phyloP scores from a whole-genome alignment of 345 rosid species.

The Sonneratia caseolaris region DNA sequence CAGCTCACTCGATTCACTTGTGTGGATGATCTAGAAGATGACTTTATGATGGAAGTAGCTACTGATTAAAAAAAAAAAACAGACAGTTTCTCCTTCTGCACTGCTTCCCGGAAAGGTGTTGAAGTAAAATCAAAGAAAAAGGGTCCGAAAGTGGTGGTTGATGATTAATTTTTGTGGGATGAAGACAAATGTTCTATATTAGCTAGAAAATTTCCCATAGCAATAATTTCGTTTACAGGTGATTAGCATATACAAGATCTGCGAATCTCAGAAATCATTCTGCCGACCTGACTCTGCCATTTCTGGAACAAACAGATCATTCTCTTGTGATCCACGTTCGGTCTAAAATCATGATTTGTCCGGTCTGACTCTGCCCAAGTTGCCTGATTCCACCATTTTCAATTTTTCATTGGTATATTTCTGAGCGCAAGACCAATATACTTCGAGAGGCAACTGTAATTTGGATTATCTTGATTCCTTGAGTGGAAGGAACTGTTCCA shows the following conservation, averaged over 20 bases:
- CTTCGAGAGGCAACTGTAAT: too few relatives aligned
- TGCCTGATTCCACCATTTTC: too few relatives aligned
- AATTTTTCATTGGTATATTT: too few relatives aligned
- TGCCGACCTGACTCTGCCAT: neutral
- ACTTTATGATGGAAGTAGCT: slow-evolving; percentile 37
- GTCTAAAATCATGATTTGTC: neutral
- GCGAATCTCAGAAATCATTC: neutral
- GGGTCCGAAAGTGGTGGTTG: slow-evolving; percentile 58
- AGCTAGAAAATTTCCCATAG: neutral
- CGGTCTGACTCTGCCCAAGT: neutral
- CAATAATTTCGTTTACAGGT: neutral
- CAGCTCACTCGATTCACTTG: slow-evolving; percentile 52
- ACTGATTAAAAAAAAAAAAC: slow-evolving; percentile 16
- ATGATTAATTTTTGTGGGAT: slow-evolving; percentile 29
- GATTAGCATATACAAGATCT: neutral
- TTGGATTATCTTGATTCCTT: too few relatives aligned
- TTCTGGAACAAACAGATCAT: neutral
- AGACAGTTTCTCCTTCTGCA: slow-evolving; percentile 15
- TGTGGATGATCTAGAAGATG: slow-evolving; percentile 83
- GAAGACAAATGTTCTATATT: neutral
- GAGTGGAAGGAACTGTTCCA: too few relatives aligned
- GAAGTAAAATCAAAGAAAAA: slow-evolving; percentile 32
- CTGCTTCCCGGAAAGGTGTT: slow-evolving; percentile 18
- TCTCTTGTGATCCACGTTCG: neutral
- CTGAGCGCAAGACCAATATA: too few relatives aligned